These are phyloP conservation scores for Macrolepiota dolichaula DNA, from an alignment of 768 basidiomycete species.

Conservation along the genomic window DNA sequence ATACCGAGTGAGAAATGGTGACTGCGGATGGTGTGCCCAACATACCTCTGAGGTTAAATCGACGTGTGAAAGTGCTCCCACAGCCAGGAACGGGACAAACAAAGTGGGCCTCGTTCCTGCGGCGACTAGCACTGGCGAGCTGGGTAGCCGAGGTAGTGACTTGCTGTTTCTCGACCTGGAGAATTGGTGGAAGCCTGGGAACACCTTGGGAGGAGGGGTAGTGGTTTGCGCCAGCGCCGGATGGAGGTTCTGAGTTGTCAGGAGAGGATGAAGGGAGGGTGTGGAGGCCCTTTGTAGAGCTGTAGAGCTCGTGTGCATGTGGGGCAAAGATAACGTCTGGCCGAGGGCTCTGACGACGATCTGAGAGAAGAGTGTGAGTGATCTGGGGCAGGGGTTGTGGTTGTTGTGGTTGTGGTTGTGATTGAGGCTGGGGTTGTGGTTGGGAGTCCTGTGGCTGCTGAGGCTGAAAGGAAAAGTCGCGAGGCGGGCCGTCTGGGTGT, in stretches of 20 bases:
- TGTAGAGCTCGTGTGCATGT: slow-evolving; percentile 53
- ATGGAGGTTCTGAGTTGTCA: slow-evolving; percentile 24
- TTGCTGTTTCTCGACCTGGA: slow-evolving; percentile 91
- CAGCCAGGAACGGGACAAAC: slow-evolving; percentile 93
- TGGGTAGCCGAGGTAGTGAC: slow-evolving; percentile 95
- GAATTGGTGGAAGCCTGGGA: slow-evolving; percentile 71
- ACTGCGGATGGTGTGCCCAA: slow-evolving; percentile 2
- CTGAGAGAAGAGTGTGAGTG: slow-evolving; percentile 13
- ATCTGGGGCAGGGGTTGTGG: slow-evolving; percentile 16
- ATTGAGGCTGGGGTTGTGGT: slow-evolving; percentile 8
- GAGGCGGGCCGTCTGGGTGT: slow-evolving; percentile 39
- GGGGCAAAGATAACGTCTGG: slow-evolving; percentile 47
- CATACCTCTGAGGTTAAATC: slow-evolving; percentile 82
- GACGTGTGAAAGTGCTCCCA: slow-evolving; percentile 94
- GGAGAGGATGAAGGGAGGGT: slow-evolving; percentile 25
- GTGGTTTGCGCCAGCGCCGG: slow-evolving; percentile 51
- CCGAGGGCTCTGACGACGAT: slow-evolving; percentile 29
- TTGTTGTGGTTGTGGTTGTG: slow-evolving; percentile 21
- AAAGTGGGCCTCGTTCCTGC: slow-evolving; percentile 90
- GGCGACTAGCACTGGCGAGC: slow-evolving; percentile 82
- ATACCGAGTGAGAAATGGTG: slow-evolving; percentile 9
- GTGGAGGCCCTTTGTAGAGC: slow-evolving; percentile 37
- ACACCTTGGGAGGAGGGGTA: slow-evolving; percentile 51
- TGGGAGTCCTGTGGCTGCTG: slow-evolving; percentile 22
- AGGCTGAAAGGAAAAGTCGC: slow-evolving; percentile 36